Evolutionary conservation across 2,329 filamentous ascomycete genomes (phyloP), one percentile per base, ranked within the genome.

Genomic region (Scortechinia acanthostroma): DNA sequence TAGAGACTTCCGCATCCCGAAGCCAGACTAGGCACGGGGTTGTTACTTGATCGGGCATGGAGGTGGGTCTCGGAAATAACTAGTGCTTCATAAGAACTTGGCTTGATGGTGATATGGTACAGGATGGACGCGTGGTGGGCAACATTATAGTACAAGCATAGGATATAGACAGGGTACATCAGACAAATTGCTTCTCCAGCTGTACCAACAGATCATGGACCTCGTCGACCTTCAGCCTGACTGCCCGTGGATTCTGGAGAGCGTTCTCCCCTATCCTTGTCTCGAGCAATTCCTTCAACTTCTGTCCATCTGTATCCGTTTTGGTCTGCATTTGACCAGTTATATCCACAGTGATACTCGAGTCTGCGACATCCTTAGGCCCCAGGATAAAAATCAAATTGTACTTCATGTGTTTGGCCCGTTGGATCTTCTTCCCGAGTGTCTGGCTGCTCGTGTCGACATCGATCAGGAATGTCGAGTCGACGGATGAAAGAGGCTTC

Each of bases 331-430:
- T 13, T 19, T 40, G 35, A 10, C 35, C 35, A 40, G 35, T 40
- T 19, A 40, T 10, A 40, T 40, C 35, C 6, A 40, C 35, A 10
- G 35, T 40, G 35, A 70, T 55, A 25, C 58, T 61, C 14, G 56
- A 55, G 25, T 61, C 58, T 3, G 56, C 54, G 3, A 69, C 42
- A 46, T 72, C 66, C 22, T 61, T 63, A 10, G 59, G 51, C 2
- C 74, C 74, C 3, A 77, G 56, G 10, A 77, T 65, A 43, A 75
- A 69, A 44, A 76, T 71, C 42, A 75, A 58, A 46, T 75, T 76
- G 55, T 76, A 76, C 46, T 69, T 72, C 58, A 69, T 71, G 44
- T 62, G 52, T 46, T 70, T 70, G 25, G 74, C 74, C 46, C 71
- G 66, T n/a, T 63, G 61, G 28, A 76, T 65, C 53, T 77, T 77